Evolutionary conservation across 805 yeast genomes (phyloP), one percentile per base, ranked within the genome.

Genomic region (Saturnispora diversa): DNA sequence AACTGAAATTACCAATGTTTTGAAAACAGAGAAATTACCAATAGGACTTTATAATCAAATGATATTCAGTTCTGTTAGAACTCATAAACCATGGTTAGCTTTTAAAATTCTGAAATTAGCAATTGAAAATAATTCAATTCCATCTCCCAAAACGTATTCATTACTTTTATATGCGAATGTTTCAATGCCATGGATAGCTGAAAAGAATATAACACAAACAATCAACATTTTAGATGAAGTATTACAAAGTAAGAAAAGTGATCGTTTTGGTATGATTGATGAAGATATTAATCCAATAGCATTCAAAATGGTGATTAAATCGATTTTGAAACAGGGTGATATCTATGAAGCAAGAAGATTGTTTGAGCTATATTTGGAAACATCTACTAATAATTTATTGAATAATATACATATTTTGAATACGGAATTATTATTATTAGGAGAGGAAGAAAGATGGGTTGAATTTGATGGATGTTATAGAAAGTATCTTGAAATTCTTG

Each of bases 371-470:
- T 59, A 57, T 41, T 44, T 54, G 19, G 56, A 51, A 17, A 40
- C 43, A 21, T 49, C 58, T 4, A 45, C 43, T 8, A 33, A 46
- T 6, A 53, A 55, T 37, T 31, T 59, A 9, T 39, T 53, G 17
- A 56, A 58, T 31, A 49, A 58, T 47, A 29, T 57, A 6, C 56
- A 55, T 35, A 47, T 59, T 29, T 47, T 59, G 23, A 44, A 50
- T 25, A 40, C 43, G 15, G 63, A 59, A 39, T 40, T 59, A 29
- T 39, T 54, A 46, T 31, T 59, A 26, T 43, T 59, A 17, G 63
- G 60, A 11, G 55, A 52, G 34, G 63, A 59, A 39, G 40, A 44
- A 21, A 51, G 63, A 15, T 59, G 63, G 63, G 45, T 47, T 35
- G 63, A 58, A 31, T 58, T 59, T 43, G 55, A 54, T 23, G 50